Evolutionary conservation across 768 basidiomycete genomes (phyloP).

Genomic region (Paxillus rubicundulus): DNA sequence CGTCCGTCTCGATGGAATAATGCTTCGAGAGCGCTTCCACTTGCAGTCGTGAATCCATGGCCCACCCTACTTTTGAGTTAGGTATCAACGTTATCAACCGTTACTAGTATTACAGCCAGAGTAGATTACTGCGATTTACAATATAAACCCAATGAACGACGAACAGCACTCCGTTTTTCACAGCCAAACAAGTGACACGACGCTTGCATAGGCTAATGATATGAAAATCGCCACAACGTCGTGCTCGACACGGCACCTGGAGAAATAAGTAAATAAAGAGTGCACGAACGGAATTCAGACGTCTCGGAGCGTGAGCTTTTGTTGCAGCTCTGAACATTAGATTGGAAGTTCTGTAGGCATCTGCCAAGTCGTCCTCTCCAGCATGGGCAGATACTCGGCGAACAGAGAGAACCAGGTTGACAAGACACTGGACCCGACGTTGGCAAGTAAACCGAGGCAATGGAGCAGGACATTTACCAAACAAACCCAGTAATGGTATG

Average conservation of each 20-base stretch:
- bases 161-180: neutral
- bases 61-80: no score
- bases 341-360: neutral
- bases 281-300: neutral
- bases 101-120: no score
- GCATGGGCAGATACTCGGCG: slow-evolving; percentile 16
- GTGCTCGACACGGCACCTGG: neutral
- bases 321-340: neutral
- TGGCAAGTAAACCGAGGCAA: neutral
- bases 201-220: no score
- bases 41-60: neutral
- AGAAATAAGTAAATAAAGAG: neutral
- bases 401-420: slow-evolving; percentile 21
- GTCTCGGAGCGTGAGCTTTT: neutral
- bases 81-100: no score
- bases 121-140: neutral
- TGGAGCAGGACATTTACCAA: slow-evolving; percentile 15
- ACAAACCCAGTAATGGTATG: slow-evolving; percentile 16
- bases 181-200: neutral
- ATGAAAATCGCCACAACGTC: neutral
- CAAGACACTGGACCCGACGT: slow-evolving; percentile 8
- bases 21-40: neutral
- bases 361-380: neutral
- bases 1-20: slow-evolving; percentile 5
- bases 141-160: neutral